Conservation (phyloP, 2,329 filamentous ascomycete genomes). For the Phoma sp. region DNA sequence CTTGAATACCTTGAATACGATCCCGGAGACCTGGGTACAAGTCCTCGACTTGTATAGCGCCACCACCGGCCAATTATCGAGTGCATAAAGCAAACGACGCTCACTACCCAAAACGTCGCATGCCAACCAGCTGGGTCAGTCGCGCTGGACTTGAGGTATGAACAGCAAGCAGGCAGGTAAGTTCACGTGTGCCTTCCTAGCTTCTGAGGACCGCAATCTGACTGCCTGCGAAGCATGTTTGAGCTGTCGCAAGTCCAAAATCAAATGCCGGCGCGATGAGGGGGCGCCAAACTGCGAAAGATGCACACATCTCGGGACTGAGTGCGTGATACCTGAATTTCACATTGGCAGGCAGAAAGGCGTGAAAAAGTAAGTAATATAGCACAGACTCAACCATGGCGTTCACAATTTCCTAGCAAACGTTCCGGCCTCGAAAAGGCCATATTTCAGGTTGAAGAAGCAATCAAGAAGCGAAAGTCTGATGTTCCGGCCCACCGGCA, state of each 20-base stretch:
- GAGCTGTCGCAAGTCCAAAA: constrained; percentile 71
- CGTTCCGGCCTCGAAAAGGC: constrained; percentile 77
- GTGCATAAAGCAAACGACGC: constrained; percentile 1
- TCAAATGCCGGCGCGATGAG: constrained; percentile 63
- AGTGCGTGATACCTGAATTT: constrained; percentile 72
- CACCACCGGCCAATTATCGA: constrained; percentile 6
- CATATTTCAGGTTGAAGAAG: constrained; percentile 76
- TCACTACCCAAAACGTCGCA: constrained; percentile 3
- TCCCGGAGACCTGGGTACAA: neutral
- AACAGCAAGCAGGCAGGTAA: constrained; percentile 56
- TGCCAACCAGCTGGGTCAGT: constrained; percentile 2
- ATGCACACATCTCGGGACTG: constrained; percentile 64
- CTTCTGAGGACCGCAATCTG: too few species aligned
- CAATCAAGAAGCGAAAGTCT: constrained; percentile 50
- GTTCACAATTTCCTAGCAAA: constrained; percentile 61
- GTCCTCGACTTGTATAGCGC: constrained; percentile 1
- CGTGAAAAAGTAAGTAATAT: constrained; percentile 70
- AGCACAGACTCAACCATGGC: neutral
- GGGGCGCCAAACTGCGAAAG: constrained; percentile 66
- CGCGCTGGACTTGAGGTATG: constrained; percentile 18
- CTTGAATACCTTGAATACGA: neutral
- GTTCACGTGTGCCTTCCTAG: too few species aligned
- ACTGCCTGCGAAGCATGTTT: too few species aligned
- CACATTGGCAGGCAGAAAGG: constrained; percentile 77
- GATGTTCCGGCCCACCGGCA: constrained; percentile 30